Percentiles rank a stretch among this genome's conserved stretches.
Conservation (phyloP, 1,284 basidiomycete species). For the Rhodotorula sp. region DNA sequence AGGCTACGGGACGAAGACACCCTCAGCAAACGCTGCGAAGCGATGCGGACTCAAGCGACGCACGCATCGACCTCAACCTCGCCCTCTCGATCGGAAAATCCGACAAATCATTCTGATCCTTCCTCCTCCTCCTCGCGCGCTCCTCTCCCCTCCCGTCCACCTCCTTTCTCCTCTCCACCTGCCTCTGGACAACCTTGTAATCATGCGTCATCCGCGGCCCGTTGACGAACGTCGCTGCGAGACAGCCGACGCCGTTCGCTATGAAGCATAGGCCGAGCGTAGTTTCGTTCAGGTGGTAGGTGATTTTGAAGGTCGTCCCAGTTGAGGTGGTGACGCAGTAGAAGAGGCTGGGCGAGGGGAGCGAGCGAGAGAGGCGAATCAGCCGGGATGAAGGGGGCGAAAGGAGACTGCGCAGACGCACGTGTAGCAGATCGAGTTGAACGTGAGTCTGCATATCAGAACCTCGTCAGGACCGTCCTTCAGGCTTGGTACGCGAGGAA, state of each 20-base stretch:
- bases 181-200: constrained; percentile 37
- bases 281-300: constrained; percentile 30
- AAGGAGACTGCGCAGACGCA: constrained; percentile 7
- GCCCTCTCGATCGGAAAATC: constrained; percentile 46
- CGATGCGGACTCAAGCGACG: constrained; percentile 5
- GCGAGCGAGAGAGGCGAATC: constrained; percentile 5
- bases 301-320: constrained; percentile 27
- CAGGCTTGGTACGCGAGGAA: background rate
- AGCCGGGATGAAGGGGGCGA: constrained; percentile 7
- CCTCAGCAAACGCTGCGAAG: background rate
- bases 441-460: background rate
- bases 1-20: background rate
- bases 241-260: constrained; percentile 55
- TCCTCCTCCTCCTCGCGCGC: background rate
- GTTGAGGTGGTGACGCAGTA: constrained; percentile 31
- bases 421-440: constrained; percentile 24
- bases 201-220: constrained; percentile 43
- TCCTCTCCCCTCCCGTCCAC: background rate
- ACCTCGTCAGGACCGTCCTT: too few relatives aligned
- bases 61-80: constrained; percentile 42
- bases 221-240: constrained; percentile 42
- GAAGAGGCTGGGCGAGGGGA: constrained; percentile 9
- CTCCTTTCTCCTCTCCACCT: constrained; percentile 16
- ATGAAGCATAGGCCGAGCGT: constrained; percentile 66
- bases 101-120: constrained; percentile 37